Evolutionary conservation across 305 asterid species (phyloP), one percentile per base, ranked within the genome.

Genomic region (Fraxinus dipetala): DNA sequence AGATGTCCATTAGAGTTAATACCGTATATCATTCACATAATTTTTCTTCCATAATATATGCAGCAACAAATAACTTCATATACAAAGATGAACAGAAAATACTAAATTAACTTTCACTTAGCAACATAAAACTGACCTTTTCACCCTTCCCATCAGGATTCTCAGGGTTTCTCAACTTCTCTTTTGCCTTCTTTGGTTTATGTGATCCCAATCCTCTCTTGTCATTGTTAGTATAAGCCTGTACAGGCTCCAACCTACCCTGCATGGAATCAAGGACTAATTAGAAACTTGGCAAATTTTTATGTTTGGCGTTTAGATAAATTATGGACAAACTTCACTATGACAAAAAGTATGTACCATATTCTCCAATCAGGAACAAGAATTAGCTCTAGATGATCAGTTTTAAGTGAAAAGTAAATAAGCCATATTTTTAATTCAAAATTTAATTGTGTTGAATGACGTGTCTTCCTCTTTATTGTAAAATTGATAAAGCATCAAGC

Each of bases 161-260:
- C 78, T 43, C 82, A 54, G 24, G 76, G 77, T 79, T 80, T 79
- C 75, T 76, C 9, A 36, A 63, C 81, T 84, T 79, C 73, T 38
- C 84, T 18, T 67, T 85, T 51, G 31, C 84, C 84, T 86, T 89
- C 81, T 89, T 90, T 79, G 85, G 87, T 85, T 86, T 91, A 26
- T 91, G 95, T 4, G 98, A 98, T 86, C 98, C 98, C 82, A 95
- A 59, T 20, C 98, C 99, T 80, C 92, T 90, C 87, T 93, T 95
- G 70, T 93, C 93, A 83, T 87, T 95, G 92, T 93, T 95, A 56
- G 89, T 35, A 75, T 86, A 76, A 43, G 94, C 88, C 87, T 92
- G 86, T 74, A 95, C 84, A 24, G 98, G 98, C 89, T 94, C 98
- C 89, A 95, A 85, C 84, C 96, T 90, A 81, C 98, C 99, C 99